Base-by-base conservation (phyloP, 495 filamentous ascomycete genomes). In the Jackrogersella multiformis region DNA sequence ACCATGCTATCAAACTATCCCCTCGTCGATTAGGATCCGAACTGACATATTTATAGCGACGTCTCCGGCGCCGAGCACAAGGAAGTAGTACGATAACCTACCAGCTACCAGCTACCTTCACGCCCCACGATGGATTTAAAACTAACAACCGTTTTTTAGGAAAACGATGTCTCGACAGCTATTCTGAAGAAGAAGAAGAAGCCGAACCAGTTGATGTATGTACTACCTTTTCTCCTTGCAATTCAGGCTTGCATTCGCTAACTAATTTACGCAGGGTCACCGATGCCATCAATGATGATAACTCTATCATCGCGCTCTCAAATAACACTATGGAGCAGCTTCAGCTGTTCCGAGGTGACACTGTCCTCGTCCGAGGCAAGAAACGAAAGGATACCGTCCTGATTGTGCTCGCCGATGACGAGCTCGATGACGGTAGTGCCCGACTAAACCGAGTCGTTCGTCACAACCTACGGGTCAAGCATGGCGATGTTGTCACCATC, bases 111-210 rank as follows among this genome's bases (percentile, higher is more conserved):
- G 41, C 70, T 30, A 30, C 26, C 26, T 46, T 69, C 76, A 82
- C 65, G 80, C 69, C 34, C 7, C 15, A 13, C 45, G 57, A 30
- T 38, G 16, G 59, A 62, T 48, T 67, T 68, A 71, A 73, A 44
- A 61, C 69, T 77, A 49, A 78, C 69, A 45, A 54, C 53, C 34
- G 53, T 4, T 32, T n/a, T 68, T 36, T 74, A 96, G 92, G 89
- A 89, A 65, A 90, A 97, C 73, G 94, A 97, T 71, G 94, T 91
- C 42, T 86, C 95, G n/a, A 98, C 96, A 15, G 95, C 95, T 69
- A 99, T 99, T 66, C 87, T 99, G 69, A 97, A 97, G 84, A 97
- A 97, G 86, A 99, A 99, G 88, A 99, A 99, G 93, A 99, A 99
- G 93, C 93, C 93, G 62, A 99, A 99, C 82, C 93, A 92, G 63